Conservation (phyloP, 345 rosid species). For the Punica granatum region DNA sequence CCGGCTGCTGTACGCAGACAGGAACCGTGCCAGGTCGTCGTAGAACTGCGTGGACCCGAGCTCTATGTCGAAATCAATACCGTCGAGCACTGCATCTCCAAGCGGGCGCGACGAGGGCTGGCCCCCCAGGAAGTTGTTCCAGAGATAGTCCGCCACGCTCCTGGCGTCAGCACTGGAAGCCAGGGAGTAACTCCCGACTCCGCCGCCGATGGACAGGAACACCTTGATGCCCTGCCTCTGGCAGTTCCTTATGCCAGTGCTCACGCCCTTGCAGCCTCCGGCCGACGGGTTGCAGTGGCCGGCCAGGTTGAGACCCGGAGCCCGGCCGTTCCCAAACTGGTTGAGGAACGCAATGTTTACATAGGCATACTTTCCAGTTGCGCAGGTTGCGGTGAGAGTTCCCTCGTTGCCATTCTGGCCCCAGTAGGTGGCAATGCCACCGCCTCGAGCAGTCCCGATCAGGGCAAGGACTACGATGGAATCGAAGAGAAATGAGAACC, state of each 20-base stretch:
- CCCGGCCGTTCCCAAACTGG: slow-evolving; percentile 41
- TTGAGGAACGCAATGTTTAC: slow-evolving; percentile 54
- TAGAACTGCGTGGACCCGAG: slow-evolving; percentile 29
- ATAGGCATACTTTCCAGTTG: slow-evolving; percentile 31
- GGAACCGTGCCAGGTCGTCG: slow-evolving; percentile 32
- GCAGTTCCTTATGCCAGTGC: slow-evolving; percentile 29
- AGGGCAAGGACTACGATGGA: background rate
- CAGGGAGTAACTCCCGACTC: slow-evolving; percentile 30
- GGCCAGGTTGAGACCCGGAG: slow-evolving; percentile 43
- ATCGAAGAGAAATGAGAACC: background rate
- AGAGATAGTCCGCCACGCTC: slow-evolving; percentile 15
- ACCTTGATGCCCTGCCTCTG: slow-evolving; percentile 41
- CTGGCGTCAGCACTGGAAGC: slow-evolving; percentile 32
- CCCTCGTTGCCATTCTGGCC: slow-evolving; percentile 57
- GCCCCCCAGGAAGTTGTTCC: slow-evolving; percentile 16
- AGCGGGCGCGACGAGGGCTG: slow-evolving; percentile 27
- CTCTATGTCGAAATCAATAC: slow-evolving; percentile 52
- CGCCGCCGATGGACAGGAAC: slow-evolving; percentile 47
- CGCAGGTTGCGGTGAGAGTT: slow-evolving; percentile 34
- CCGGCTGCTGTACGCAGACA: slow-evolving; percentile 11
- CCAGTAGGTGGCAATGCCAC: slow-evolving; percentile 31
- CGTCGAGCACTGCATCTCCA: slow-evolving; percentile 44
- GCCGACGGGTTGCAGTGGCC: slow-evolving; percentile 44
- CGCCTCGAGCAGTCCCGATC: slow-evolving; percentile 6
- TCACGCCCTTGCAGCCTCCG: slow-evolving; percentile 22